Evolutionary conservation across 2,329 filamentous ascomycete genomes (phyloP), one percentile per base, ranked within the genome.

Genomic region (Epicoccum sorghinum): DNA sequence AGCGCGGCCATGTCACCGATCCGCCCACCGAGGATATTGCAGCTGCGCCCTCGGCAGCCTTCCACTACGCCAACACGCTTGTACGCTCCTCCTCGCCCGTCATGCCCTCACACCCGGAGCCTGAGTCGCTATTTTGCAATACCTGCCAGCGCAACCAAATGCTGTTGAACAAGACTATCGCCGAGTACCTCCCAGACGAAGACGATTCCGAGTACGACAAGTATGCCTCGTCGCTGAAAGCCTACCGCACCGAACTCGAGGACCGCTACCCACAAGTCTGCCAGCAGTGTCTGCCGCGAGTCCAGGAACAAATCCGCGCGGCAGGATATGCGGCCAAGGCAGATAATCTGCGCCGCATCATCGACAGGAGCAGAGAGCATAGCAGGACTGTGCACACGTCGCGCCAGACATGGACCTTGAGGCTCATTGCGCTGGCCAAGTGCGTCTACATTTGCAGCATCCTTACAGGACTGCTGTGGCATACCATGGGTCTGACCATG

Each of bases 1-100:
- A 95, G 89, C 86, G 91, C 72, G 93, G 93, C 67, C 87, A 96
- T 45, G 95, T 98, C 61, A 89, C 90, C 51, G 93, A 99, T 74
- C 91, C 93, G 24, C 92, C 87, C 23, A 77, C 82, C 18, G 84
- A 84, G 54, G 83, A 78, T 55, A 62, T 70, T 12, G 58, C 68
- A 54, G 57, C 43, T 43, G 64, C 55, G 65, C 59, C 61, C 51
- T 18, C 58, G 32, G 18, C 59, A 5, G 50, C 54, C 7, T 49
- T 68, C 25, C 66, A 65, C 13, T 69, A 68, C 53, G 60, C n/a
- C 60, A 49, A 64, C 53, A 58, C n/a, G 61, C 39, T 47, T 14
- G 58, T 64, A 5, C 67, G 67, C 45, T 68, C 70, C 18, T 64
- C 67, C 4, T 64, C 69, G 27, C 67, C 65, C 49, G 45, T 37